Base-by-base conservation (phyloP, 192 early-diverging fungal species). In the Backusella westeae region DNA sequence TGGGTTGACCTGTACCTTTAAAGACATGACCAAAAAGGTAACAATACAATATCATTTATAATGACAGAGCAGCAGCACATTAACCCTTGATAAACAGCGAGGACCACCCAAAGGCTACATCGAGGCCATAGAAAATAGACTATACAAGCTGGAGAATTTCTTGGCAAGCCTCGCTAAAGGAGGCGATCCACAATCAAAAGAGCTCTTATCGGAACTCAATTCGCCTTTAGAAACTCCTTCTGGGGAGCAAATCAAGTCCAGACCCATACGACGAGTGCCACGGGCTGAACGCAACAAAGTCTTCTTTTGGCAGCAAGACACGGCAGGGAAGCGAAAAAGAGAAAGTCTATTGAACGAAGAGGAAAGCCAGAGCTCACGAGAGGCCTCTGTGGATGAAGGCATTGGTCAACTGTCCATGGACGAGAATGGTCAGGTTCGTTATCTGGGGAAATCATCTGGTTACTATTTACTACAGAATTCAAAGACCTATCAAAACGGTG, bases 71-170 rank as follows among this genome's bases (percentile, higher is more conserved):
- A 32, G 32, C 32, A 32, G 32, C 32, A 32, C 32, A 32, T 32
- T 32, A 32, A 32, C 32, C 32, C 32, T 32, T 0, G 32, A 38
- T n/a, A 29, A 21, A 14, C 1, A 95, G 83, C 84, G 94, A 42
- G 94, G 94, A 1, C 94, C 94, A 15, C 92, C 93, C 19, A 94
- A 94, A 73, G 94, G 94, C 26, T 95, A 95, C 75, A 94, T 95
- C 26, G 94, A 94, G 56, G 91, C 89, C 7, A 90, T 95, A 5
- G 94, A 95, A 76, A 89, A 86, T 74, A 83, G 92, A 75, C 81
- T 95, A 39, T 88, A 89, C 78, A 81, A 87, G 46, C 85, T 93
- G 74, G 93, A 95, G 75, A 84, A 78, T 29, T 81, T 95, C 10
- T 83, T 95, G 12, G 84, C 80, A 34, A 85, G 81, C n/a, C 81